Conservation (phyloP, 805 yeast species). For the Ogataea trehaloabstinens region DNA sequence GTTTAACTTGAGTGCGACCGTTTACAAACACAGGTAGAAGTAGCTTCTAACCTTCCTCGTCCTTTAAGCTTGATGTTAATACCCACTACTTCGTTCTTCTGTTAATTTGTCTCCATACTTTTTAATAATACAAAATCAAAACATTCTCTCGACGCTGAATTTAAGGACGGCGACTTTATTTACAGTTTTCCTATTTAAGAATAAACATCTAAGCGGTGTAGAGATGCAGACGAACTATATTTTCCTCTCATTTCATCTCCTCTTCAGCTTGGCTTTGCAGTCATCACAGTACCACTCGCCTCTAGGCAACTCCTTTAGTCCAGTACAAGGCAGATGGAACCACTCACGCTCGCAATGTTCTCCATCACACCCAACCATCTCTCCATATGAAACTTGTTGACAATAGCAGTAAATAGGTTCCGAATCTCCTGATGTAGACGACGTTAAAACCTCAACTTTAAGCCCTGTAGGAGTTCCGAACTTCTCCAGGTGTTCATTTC, state of each 20-base stretch:
- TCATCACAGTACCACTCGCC: conserved; percentile 82
- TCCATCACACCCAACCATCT: conserved; percentile 99
- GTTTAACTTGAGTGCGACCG: conserved; percentile 1
- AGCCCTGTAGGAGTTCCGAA: conserved; percentile 5
- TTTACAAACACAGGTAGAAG: neutral
- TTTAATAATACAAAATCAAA: no score
- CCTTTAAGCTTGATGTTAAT: no score
- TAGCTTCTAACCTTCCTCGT: no score
- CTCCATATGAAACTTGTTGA: conserved; percentile 95
- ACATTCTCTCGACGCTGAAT: conserved; percentile 7
- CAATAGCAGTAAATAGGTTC: conserved; percentile 96
- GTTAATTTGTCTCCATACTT: no score
- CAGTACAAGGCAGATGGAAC: conserved; percentile 94
- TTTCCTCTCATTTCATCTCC: conserved; percentile 1
- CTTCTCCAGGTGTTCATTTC: conserved; percentile 5
- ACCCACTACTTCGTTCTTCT: no score
- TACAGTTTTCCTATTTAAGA: conserved; percentile 13
- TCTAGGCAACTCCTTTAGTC: conserved; percentile 80
- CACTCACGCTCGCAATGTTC: conserved; percentile 88
- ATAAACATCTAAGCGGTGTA: neutral
- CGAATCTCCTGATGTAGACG: conserved; percentile 17
- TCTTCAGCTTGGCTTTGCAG: conserved; percentile 38
- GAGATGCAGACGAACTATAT: neutral
- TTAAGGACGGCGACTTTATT: conserved; percentile 18
- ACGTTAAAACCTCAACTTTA: conserved; percentile 6